phyloP scores from a whole-genome alignment of 345 rosid genomes.

The Aquilaria malaccensis region DNA sequence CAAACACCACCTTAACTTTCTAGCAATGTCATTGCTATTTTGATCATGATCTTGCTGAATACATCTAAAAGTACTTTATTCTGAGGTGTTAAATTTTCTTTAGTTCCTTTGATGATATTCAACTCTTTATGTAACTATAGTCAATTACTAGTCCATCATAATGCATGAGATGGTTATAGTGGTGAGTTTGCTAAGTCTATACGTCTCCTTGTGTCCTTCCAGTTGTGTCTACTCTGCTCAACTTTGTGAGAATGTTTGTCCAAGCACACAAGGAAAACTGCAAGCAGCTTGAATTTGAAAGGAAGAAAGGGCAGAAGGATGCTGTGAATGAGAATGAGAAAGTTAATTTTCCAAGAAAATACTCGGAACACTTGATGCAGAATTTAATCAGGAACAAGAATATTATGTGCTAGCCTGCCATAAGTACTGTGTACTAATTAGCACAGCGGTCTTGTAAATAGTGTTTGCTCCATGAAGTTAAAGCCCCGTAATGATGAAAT shows the following conservation, averaged over 20 bases:
- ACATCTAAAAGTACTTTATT: no score
- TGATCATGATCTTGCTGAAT: no score
- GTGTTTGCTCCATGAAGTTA: not conserved
- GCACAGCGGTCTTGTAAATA: not conserved
- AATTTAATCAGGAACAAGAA: slow-evolving; percentile 5
- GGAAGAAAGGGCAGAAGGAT: slow-evolving; percentile 43
- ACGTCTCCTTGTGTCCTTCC: not conserved
- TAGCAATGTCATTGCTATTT: no score
- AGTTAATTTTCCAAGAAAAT: slow-evolving; percentile 20
- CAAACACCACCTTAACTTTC: no score
- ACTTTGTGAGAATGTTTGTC: slow-evolving; percentile 55
- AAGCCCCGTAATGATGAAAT: not conserved
- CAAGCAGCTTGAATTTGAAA: slow-evolving; percentile 56
- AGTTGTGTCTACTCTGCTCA: slow-evolving; percentile 70
- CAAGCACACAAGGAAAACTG: slow-evolving; percentile 66
- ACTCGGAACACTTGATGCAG: slow-evolving; percentile 7
- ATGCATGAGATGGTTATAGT: no score
- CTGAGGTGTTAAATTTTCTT: no score
- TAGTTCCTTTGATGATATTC: no score
- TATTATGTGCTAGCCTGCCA: slow-evolving; percentile 5
- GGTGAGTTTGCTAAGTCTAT: no score
- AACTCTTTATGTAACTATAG: no score
- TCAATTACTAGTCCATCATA: no score
- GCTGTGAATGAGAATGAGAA: slow-evolving; percentile 37
- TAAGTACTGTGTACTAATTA: no score